phyloP scores from a whole-genome alignment of 176 grass and related monocot genomes.

The Aegilops sharonensis region DNA sequence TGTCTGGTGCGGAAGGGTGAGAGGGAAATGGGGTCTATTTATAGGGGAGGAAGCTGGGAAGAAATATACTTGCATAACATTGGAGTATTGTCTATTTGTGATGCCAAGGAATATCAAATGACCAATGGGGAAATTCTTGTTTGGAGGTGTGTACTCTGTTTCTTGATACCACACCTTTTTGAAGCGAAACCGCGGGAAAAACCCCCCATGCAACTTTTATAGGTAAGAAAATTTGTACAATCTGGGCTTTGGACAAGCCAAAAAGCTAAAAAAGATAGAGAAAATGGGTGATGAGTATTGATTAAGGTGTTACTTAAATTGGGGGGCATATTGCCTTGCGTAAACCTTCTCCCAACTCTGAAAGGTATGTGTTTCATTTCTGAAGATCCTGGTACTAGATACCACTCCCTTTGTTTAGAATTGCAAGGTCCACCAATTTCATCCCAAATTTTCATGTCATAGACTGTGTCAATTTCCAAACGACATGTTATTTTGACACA shows the following conservation, averaged over 20 bases:
- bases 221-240: too few relatives aligned
- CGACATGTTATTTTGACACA: background rate
- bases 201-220: background rate
- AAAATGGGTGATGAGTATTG: too few relatives aligned
- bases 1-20: slow-evolving; percentile 28
- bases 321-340: too few relatives aligned
- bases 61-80: background rate
- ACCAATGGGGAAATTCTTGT: slow-evolving; percentile 34
- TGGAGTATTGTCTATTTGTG: background rate
- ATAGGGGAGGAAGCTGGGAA: slow-evolving; percentile 13
- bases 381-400: too few relatives aligned
- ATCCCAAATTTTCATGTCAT: background rate
- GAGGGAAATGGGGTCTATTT: slow-evolving; percentile 37
- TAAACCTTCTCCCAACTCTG: too few relatives aligned
- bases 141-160: background rate
- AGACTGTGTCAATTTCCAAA: background rate
- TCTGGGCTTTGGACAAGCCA: too few relatives aligned
- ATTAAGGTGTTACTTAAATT: too few relatives aligned
- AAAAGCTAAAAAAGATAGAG: too few relatives aligned
- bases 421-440: background rate
- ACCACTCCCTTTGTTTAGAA: too few relatives aligned
- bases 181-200: background rate
- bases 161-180: background rate
- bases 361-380: too few relatives aligned
- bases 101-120: slow-evolving; percentile 24